Percentiles rank a stretch among this genome's conserved stretches.
These are phyloP conservation scores for Prunus kanzakura DNA, from an alignment of 306 rosid species.

Conservation along the genomic window DNA sequence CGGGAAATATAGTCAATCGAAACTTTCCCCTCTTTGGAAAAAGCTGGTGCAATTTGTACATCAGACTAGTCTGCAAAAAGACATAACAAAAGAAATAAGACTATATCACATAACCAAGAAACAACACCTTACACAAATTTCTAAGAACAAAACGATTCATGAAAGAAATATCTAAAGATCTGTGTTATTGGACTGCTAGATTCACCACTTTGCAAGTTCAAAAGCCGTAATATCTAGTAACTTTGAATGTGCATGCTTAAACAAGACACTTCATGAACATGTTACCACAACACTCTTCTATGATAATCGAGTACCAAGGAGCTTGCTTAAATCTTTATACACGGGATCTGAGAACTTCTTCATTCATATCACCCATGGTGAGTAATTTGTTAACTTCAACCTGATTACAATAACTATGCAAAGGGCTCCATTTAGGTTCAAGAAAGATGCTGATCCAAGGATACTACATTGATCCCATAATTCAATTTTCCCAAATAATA, in stretches of 20 bases:
- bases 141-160: not conserved
- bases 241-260: not conserved
- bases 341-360: not conserved
- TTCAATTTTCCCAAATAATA: not conserved
- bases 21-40: slow-evolving; percentile 61
- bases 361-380: not conserved
- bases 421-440: not conserved
- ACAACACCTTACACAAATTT: not conserved
- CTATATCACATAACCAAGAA: not conserved
- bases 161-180: not conserved
- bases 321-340: not conserved
- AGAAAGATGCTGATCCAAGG: not conserved
- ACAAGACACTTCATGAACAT: not conserved
- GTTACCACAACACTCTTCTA: not conserved
- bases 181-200: not conserved
- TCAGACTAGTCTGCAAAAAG: slow-evolving; percentile 75
- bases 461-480: not conserved
- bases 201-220: not conserved
- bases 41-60: slow-evolving; percentile 75
- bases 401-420: not conserved
- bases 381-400: not conserved
- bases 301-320: not conserved
- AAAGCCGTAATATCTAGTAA: not conserved
- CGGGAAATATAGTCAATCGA: slow-evolving; percentile 73
- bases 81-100: not conserved